Conservation (phyloP, 1,284 basidiomycete genomes). For the Ustilago cynodontis region DNA sequence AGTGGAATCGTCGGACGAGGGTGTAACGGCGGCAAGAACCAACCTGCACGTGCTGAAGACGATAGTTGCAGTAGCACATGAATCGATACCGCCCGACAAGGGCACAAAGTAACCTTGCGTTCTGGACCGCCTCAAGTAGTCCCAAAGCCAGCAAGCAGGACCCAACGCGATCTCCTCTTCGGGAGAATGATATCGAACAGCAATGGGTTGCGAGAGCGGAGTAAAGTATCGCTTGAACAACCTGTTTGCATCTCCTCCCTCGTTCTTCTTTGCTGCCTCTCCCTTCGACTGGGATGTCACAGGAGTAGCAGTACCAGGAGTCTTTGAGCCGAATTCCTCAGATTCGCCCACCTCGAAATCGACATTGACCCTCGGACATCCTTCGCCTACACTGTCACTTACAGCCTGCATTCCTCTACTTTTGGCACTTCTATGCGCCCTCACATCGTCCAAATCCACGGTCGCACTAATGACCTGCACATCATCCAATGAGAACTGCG, state of each 20-base stretch:
- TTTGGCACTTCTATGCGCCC: conserved; percentile 81
- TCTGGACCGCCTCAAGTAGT: conserved; percentile 92
- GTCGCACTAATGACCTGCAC: conserved; percentile 96
- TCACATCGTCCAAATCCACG: conserved; percentile 92
- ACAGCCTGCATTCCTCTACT: conserved; percentile 92
- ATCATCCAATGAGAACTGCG: conserved; percentile 94
- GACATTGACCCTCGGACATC: conserved; percentile 75
- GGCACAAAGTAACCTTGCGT: conserved; percentile 97
- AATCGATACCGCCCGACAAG: conserved; percentile 96
- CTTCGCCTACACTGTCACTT: conserved; percentile 60
- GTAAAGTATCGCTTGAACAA: conserved; percentile 42
- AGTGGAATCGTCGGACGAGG: background rate
- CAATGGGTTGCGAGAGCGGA: conserved; percentile 64
- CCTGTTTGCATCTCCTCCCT: conserved; percentile 15
- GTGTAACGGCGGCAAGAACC: conserved; percentile 77
- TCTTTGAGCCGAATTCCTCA: conserved; percentile 62
- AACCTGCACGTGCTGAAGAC: conserved; percentile 96
- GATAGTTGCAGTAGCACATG: conserved; percentile 94
- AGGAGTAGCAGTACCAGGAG: conserved; percentile 38
- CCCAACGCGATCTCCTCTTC: conserved; percentile 99
- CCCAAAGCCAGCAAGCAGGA: conserved; percentile 99
- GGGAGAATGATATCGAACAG: conserved; percentile 84
- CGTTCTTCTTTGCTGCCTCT: background rate
- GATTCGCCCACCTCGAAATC: conserved; percentile 72
- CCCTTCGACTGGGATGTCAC: background rate